Percentiles rank a stretch among this genome's conserved stretches.
Conservation (phyloP, 306 rosid species). For the Mucuna pruriens region DNA sequence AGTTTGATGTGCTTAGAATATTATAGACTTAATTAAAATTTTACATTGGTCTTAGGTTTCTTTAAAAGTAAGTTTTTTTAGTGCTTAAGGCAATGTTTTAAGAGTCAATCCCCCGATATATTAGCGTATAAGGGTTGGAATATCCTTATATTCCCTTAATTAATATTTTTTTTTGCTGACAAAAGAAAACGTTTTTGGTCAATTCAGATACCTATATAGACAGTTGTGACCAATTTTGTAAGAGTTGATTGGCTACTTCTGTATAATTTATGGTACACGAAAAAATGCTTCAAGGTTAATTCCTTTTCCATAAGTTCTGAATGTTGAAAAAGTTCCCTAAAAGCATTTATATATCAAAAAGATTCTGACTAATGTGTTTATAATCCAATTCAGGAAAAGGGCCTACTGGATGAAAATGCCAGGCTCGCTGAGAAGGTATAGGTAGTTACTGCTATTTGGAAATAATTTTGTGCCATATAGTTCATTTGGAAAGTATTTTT, state of each 20-base stretch:
- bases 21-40: not conserved
- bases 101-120: not conserved
- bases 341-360: not conserved
- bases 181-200: not conserved
- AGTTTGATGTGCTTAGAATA: not conserved
- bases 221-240: not conserved
- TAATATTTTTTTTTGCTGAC: not conserved
- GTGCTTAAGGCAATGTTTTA: not conserved
- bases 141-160: no score
- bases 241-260: not conserved
- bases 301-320: not conserved
- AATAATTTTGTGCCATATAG: not conserved
- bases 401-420: slow-evolving; percentile 63
- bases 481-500: not conserved
- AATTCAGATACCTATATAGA: not conserved
- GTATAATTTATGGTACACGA: not conserved
- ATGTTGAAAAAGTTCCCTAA: not conserved
- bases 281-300: not conserved
- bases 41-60: not conserved
- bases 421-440: slow-evolving; percentile 66
- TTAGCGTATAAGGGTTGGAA: no score
- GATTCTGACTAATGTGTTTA: not conserved
- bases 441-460: slow-evolving; percentile 8
- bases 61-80: not conserved
- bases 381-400: slow-evolving; percentile 57